Conservation (phyloP, 1,139 yeast species). For the Sugiyamaella paludigena region DNA sequence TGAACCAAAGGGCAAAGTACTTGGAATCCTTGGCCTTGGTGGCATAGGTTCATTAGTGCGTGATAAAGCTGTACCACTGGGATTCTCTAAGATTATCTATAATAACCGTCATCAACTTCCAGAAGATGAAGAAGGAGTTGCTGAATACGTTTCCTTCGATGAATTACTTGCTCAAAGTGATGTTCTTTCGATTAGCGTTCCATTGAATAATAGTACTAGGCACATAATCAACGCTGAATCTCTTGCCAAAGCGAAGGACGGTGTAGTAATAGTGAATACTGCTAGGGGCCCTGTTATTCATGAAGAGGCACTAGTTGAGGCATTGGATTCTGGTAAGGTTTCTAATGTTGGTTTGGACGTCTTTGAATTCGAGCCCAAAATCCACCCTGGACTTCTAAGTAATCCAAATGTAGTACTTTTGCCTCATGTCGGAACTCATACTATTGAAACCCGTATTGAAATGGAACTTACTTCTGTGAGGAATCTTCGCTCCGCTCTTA, state of each 20-base stretch:
- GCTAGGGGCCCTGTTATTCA: slow-evolving; percentile 73
- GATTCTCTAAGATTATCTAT: slow-evolving; percentile 59
- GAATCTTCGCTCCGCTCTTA: slow-evolving; percentile 44
- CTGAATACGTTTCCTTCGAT: slow-evolving; percentile 55
- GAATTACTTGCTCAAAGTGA: slow-evolving; percentile 57
- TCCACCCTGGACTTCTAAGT: slow-evolving; percentile 37
- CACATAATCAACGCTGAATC: slow-evolving; percentile 58
- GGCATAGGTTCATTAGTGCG: slow-evolving; percentile 76
- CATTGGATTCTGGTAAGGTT: slow-evolving; percentile 66
- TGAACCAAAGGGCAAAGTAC: slow-evolving; percentile 61
- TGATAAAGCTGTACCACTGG: slow-evolving; percentile 62
- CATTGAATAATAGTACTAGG: slow-evolving; percentile 50
- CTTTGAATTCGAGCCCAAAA: slow-evolving; percentile 73
- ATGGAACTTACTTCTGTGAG: slow-evolving; percentile 58
- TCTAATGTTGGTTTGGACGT: slow-evolving; percentile 63
- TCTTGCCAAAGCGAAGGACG: slow-evolving; percentile 61
- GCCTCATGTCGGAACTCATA: slow-evolving; percentile 68
- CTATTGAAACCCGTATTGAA: slow-evolving; percentile 52
- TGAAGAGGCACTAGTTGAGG: slow-evolving; percentile 58
- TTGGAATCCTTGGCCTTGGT: slow-evolving; percentile 79
- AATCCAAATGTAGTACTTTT: slow-evolving; percentile 51
- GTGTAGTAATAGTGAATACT: slow-evolving; percentile 63
- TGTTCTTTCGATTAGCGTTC: slow-evolving; percentile 60
- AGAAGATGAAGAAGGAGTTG: slow-evolving; percentile 51
- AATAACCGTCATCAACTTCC: slow-evolving; percentile 58